These are phyloP conservation scores for Fusarium chaquense DNA, from an alignment of 2,329 filamentous ascomycete genomes.

Conservation along the genomic window DNA sequence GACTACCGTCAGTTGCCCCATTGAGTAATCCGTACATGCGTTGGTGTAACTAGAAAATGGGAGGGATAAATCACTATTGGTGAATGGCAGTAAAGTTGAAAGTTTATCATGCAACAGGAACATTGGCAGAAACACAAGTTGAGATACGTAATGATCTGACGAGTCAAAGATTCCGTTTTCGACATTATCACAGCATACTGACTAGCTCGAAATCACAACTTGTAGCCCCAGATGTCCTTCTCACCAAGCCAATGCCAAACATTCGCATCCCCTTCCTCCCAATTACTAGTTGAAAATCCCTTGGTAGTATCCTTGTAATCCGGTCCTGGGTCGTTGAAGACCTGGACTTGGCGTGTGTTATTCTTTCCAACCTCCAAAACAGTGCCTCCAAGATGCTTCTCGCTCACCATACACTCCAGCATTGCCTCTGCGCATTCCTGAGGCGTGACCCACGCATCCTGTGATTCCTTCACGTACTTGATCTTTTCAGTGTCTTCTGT, in stretches of 20 bases:
- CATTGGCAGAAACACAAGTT: background rate
- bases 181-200: background rate
- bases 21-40: conserved; percentile 5
- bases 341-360: conserved; percentile 50
- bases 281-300: conserved; percentile 49
- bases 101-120: background rate
- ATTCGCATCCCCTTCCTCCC: conserved; percentile 43
- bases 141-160: background rate
- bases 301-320: conserved; percentile 42
- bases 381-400: conserved; percentile 54
- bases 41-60: background rate
- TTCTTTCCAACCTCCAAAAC: conserved; percentile 56
- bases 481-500: conserved; percentile 59
- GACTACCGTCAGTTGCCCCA: background rate
- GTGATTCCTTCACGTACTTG: conserved; percentile 49
- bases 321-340: conserved; percentile 57
- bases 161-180: background rate
- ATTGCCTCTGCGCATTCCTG: conserved; percentile 59
- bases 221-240: conserved; percentile 44
- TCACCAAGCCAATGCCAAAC: conserved; percentile 47
- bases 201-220: conserved; percentile 1
- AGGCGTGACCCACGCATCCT: conserved; percentile 57
- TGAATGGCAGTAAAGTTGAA: background rate
- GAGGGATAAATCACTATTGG: background rate
- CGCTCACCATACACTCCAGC: conserved; percentile 54